A percentile compares a stretch with the other conserved stretches of the same genome.
Evolutionary conservation across 2,329 filamentous ascomycete species (phyloP).

Genomic region (Ophiostoma pallidulum): DNA sequence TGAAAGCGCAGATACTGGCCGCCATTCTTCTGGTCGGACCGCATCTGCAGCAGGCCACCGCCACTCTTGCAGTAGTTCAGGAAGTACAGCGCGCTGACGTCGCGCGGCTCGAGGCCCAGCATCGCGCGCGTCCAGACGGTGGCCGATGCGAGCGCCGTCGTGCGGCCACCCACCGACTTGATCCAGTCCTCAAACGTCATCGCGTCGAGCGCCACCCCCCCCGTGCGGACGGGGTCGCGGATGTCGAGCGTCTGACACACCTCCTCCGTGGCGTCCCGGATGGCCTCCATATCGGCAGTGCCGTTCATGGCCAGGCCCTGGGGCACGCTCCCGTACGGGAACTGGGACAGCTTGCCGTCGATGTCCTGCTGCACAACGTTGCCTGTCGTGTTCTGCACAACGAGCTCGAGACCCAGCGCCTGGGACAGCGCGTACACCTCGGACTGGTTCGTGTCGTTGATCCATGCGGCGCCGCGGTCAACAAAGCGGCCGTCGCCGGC

Average conservation of each 20-base stretch:
- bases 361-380: slow-evolving; percentile 11
- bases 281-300: not conserved
- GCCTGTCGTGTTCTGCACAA: slow-evolving; percentile 12
- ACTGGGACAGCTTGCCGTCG: slow-evolving; percentile 7
- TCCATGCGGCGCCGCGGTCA: slow-evolving; percentile 14
- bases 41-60: slow-evolving; percentile 41
- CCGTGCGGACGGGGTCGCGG: slow-evolving; percentile 6
- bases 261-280: slow-evolving; percentile 5
- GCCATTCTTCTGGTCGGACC: slow-evolving; percentile 41
- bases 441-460: slow-evolving; percentile 15
- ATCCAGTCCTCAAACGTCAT: slow-evolving; percentile 11
- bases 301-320: not conserved
- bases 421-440: slow-evolving; percentile 1
- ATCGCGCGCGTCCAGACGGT: slow-evolving; percentile 13
- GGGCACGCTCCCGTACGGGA: slow-evolving; percentile 7
- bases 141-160: slow-evolving; percentile 5
- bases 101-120: slow-evolving; percentile 39
- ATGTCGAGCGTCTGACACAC: slow-evolving; percentile 13
- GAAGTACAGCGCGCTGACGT: slow-evolving; percentile 44
- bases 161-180: not conserved
- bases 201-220: slow-evolving; percentile 3
- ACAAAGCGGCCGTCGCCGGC: slow-evolving; percentile 5
- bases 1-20: slow-evolving; percentile 42
- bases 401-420: slow-evolving; percentile 3
- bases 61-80: slow-evolving; percentile 46